A percentile compares a stretch with the other conserved stretches of the same genome.
These are phyloP conservation scores for Penicillium rolfsii DNA, from an alignment of 2,329 filamentous ascomycete species.

Conservation along the genomic window DNA sequence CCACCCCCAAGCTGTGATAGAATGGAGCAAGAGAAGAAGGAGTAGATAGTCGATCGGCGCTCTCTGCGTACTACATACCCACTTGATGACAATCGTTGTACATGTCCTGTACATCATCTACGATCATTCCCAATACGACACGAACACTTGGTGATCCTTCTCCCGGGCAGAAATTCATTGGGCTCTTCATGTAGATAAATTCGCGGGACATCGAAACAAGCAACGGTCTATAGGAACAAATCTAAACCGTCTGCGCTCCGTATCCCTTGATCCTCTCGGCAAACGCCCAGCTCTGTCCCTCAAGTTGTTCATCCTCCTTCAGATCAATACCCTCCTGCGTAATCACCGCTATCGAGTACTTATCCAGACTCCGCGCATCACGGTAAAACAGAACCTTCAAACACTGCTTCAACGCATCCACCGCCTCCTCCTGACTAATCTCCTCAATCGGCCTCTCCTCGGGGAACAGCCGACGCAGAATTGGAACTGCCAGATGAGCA, in stretches of 20 bases:
- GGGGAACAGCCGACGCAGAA: constrained; percentile 80
- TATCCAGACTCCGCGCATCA: constrained; percentile 88
- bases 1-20: constrained; percentile 41
- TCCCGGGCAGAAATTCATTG: constrained; percentile 11
- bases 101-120: constrained; percentile 1
- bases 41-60: background rate
- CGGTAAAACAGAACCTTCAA: constrained; percentile 99
- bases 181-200: constrained; percentile 30
- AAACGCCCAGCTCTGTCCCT: constrained; percentile 97
- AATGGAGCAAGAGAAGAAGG: constrained; percentile 3
- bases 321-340: constrained; percentile 87
- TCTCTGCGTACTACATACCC: background rate
- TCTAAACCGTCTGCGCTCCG: constrained; percentile 72
- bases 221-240: background rate
- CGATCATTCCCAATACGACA: background rate
- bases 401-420: constrained; percentile 83
- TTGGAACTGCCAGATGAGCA: constrained; percentile 87
- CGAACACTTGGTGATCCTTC: background rate
- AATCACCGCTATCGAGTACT: constrained; percentile 87
- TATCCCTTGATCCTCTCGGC: constrained; percentile 94
- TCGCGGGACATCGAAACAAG: constrained; percentile 33
- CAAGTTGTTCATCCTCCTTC: constrained; percentile 81
- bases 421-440: constrained; percentile 75
- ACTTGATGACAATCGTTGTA: constrained; percentile 2
- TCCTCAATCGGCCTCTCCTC: constrained; percentile 77